Base-by-base conservation (phyloP, 2,329 filamentous ascomycete genomes). In the Dactylellina sp. region DNA sequence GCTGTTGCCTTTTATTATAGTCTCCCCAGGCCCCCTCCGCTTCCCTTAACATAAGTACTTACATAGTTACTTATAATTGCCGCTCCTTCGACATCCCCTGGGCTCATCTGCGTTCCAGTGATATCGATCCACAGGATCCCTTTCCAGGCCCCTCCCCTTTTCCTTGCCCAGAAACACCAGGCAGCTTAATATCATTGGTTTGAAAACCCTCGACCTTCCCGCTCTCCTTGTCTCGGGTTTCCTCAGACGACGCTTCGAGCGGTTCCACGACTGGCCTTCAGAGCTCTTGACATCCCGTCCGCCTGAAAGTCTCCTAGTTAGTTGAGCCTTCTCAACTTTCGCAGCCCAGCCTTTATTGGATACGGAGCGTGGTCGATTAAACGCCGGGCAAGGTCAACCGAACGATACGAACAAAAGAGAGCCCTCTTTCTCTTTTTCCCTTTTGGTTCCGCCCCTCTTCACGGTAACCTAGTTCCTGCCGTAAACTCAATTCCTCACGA, bases 201-300 rank as follows among this genome's bases (percentile, higher is more conserved):
- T 65, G 61, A 60, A 65, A 32, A 40, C 55, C 28, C 39, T 60
- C 53, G 37, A 61, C 39, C n/a, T 49, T 60, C 61, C 60, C 53
- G 39, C 50, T 63, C 50, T 42, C 70, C 50, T 49, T 74, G 70
- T 66, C 70, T 74, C 70, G 70, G 53, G 55, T 65, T 74, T 61
- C 53, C 70, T 74, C 60, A 74, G 57, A 74, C 70, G 55, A 61
- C 70, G 42, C 49, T 55, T 66, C 53, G 44, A 74, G 47, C 47
- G 61, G 59, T 65, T 66, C 53, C 37, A 56, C 70, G 25, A 74
- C 49, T 74, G 60, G 70, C 42, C 47, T 42, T 37, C 40, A 37
- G 12, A 39, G 25, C 32, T 50, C 52, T 39, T 57, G 47, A 47
- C 44, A n/a, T 32, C 39, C 64, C 18, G 55, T 70, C 64, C 55